A percentile compares a stretch with the other conserved stretches of the same genome.
Conservation (phyloP, 192 early-diverging fungal species). For the Geosiphon pyriformis region DNA sequence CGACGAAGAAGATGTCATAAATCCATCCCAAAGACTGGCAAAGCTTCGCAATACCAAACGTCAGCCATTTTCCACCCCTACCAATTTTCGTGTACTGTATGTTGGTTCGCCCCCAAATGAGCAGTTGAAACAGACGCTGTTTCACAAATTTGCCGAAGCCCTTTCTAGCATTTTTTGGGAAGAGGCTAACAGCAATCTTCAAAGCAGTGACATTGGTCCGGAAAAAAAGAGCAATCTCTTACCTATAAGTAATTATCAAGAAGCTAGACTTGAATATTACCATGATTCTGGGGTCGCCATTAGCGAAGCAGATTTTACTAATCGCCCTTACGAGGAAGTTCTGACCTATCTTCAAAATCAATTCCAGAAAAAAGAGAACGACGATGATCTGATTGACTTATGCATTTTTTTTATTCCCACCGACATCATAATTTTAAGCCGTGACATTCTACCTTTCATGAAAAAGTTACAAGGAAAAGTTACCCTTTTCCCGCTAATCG, state of each 20-base stretch:
- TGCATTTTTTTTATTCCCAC: conserved; percentile 16
- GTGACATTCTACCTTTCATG: conserved; percentile 1
- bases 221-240: conserved; percentile 4
- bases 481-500: conserved; percentile 10
- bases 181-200: neutral
- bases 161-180: conserved; percentile 17
- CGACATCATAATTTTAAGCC: neutral
- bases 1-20: conserved; percentile 6
- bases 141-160: conserved; percentile 1
- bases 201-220: neutral
- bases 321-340: neutral
- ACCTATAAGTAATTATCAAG: conserved; percentile 1
- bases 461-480: conserved; percentile 15
- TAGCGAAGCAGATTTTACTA: conserved; percentile 13
- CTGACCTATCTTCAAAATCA: conserved; percentile 5
- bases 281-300: conserved; percentile 9
- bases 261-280: neutral
- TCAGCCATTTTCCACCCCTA: neutral
- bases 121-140: neutral
- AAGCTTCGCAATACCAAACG: conserved; percentile 3
- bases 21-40: neutral
- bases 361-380: neutral
- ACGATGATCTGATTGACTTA: conserved; percentile 18
- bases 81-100: conserved; percentile 14
- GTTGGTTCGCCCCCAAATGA: neutral